Percentiles rank a stretch among this genome's conserved stretches.
These are phyloP conservation scores for Angomonas desouzai DNA, from an alignment of 208 protist genomes.

Conservation along the genomic window DNA sequence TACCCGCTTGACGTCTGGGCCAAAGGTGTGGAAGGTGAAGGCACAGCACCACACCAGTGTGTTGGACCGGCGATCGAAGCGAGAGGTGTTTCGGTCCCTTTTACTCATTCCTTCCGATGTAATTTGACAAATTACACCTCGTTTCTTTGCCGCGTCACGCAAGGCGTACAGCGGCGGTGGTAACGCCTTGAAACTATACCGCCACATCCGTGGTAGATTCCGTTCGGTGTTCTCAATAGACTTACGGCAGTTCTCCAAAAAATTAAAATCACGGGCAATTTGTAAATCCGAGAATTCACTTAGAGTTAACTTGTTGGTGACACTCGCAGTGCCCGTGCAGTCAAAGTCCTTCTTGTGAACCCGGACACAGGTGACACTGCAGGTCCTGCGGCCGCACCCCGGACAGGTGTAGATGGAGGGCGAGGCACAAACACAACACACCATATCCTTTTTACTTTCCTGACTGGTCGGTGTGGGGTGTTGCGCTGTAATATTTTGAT, in stretches of 20 bases:
- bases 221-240: constrained; percentile 67
- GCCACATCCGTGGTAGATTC: constrained; percentile 42
- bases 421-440: constrained; percentile 65
- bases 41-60: constrained; percentile 82
- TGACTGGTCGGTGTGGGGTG: neutral
- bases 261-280: constrained; percentile 77
- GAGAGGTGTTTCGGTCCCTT: constrained; percentile 75
- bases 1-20: neutral
- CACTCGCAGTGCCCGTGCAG: constrained; percentile 57
- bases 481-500: neutral
- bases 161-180: constrained; percentile 69
- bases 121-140: constrained; percentile 87
- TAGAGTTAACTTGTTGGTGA: constrained; percentile 54
- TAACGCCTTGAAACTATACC: constrained; percentile 62
- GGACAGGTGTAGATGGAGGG: constrained; percentile 73
- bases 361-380: constrained; percentile 73
- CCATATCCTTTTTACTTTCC: neutral
- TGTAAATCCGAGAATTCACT: constrained; percentile 67
- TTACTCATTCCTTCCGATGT: constrained; percentile 83
- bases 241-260: constrained; percentile 71
- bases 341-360: constrained; percentile 62
- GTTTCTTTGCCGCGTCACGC: constrained; percentile 63
- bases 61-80: constrained; percentile 60
- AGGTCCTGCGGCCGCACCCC: constrained; percentile 61
- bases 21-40: constrained; percentile 67